These are phyloP conservation scores for Heterobasidion irregulare DNA, from an alignment of 1,284 basidiomycete genomes.

Conservation along the genomic window DNA sequence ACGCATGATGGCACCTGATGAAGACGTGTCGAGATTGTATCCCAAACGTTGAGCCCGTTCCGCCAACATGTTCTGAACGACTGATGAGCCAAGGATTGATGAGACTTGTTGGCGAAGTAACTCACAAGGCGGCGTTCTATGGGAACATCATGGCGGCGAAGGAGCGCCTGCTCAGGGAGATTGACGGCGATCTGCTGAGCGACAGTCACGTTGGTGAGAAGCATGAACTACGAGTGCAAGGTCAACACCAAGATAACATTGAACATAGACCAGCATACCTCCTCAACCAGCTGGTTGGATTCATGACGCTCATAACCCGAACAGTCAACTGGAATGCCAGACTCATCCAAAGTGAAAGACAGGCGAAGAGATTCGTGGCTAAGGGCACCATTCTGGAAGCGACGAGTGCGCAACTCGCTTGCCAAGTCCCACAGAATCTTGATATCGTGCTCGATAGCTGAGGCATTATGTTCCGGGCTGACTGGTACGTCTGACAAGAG, in stretches of 20 bases:
- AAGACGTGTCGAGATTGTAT: constrained; percentile 74
- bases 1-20: constrained; percentile 76
- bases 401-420: constrained; percentile 62
- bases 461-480: constrained; percentile 45
- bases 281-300: constrained; percentile 82
- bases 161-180: constrained; percentile 89
- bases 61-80: constrained; percentile 58
- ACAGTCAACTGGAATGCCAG: constrained; percentile 81
- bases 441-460: constrained; percentile 73
- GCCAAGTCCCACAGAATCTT: constrained; percentile 64
- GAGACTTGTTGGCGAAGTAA: constrained; percentile 8
- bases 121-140: constrained; percentile 81
- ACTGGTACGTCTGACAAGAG: constrained; percentile 45
- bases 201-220: constrained; percentile 84
- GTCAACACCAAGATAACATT: background rate
- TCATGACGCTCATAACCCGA: constrained; percentile 56
- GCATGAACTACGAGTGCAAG: constrained; percentile 67
- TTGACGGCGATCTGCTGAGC: constrained; percentile 91
- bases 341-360: constrained; percentile 75
- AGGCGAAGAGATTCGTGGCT: constrained; percentile 68
- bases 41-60: constrained; percentile 82
- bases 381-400: constrained; percentile 80
- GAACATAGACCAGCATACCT: constrained; percentile 41
- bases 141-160: constrained; percentile 90
- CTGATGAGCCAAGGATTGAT: background rate